Conservation (phyloP, 2,329 filamentous ascomycete genomes). For the Fusarium tanahbumbuense region DNA sequence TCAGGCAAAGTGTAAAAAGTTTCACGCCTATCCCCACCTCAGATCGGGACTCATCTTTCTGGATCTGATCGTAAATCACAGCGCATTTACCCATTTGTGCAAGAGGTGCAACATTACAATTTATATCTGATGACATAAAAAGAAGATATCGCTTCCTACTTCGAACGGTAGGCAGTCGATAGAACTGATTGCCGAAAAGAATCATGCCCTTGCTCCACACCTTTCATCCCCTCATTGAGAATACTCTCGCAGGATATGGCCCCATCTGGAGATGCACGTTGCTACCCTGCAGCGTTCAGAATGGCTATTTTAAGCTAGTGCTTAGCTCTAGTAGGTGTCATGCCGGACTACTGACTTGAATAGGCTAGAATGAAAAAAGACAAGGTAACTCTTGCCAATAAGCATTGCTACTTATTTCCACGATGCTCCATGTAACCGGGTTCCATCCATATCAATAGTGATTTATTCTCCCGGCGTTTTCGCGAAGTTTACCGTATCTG, state of each 20-base stretch:
- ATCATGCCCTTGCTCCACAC: accelerated
- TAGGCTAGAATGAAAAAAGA: not conserved
- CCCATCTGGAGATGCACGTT: not conserved
- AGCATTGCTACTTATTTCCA: accelerated
- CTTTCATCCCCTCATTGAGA: accelerated
- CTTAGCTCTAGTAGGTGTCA: not conserved
- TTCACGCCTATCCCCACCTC: not conserved
- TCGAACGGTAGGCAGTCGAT: accelerated
- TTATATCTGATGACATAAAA: not conserved
- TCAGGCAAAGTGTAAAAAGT: not conserved
- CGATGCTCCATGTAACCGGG: not conserved
- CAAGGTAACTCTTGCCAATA: not conserved
- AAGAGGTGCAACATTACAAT: accelerated
- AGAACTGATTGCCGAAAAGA: accelerated
- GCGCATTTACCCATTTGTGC: accelerated
- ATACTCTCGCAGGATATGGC: not conserved
- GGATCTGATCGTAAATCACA: not conserved
- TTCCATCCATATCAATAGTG: accelerated
- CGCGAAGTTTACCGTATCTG: not conserved
- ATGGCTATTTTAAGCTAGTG: not conserved
- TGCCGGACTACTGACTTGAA: not conserved
- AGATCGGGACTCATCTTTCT: accelerated
- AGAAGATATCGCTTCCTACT: not conserved
- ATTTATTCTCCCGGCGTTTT: not conserved
- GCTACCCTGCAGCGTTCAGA: not conserved